Base-by-base conservation (phyloP, 768 basidiomycete genomes). In the Piloderma croceum region DNA sequence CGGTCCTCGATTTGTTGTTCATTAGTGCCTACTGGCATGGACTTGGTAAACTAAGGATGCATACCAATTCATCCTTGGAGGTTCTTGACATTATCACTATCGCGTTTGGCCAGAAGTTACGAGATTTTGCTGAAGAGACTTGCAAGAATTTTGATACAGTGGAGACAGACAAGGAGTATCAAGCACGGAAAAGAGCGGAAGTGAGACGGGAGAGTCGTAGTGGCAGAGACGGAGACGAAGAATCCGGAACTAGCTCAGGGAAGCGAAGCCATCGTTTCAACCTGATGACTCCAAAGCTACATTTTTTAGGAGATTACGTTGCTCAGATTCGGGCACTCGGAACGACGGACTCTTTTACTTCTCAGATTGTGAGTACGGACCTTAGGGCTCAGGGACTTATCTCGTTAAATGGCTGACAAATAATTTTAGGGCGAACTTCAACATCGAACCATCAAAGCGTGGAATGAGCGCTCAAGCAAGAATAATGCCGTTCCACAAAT, bases 261-360 rank as follows among this genome's bases (percentile, higher is more conserved):
- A 13, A 29, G n/a, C 22, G 35, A 0, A n/a, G 6, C 1, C 55
- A 47, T 25, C n/a, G 25, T 0, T 61, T 68, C 40, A 70, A 60
- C 37, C 35, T 69, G 2, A 7, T 21, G 1, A 66, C 59, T 1
- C 59, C 57, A 38, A 71, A 70, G 41, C 3, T 59, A 0, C 69
- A 69, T 42, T 46, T 57, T 0, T 45, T 70, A 0, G 64, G 63
- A 0, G 54, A 71, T 34, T 68, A 68, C 31, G 38, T 31, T 0
- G 3, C 11, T 0, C 47, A 48, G 0, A 67, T 70, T 6, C 17
- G 31, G 1, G 9, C 19, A 3, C 54, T 55, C 18, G 67, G 69
- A 0, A 65, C 65, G 2, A 62, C 59, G 0, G 66, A 70, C 23
- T 58, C 57, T 0, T 67, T 62, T 38, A 50, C 53, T 3, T 65